phyloP scores from a whole-genome alignment of 2,329 filamentous ascomycete genomes.

The Hymenoscyphus scutula region DNA sequence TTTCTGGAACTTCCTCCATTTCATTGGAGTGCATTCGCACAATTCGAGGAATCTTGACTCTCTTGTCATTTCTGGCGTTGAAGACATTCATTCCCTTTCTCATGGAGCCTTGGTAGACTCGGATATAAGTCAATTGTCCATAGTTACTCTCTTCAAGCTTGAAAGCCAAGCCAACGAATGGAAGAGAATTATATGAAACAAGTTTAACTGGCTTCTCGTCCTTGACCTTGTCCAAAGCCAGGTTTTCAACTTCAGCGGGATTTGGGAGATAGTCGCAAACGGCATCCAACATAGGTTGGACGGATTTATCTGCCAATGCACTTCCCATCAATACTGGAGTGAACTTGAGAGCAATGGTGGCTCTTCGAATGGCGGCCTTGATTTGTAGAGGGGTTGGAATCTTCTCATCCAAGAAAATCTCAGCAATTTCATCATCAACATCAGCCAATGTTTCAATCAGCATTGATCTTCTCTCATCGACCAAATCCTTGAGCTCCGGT shows the following conservation, averaged over 20 bases:
- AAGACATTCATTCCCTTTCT: constrained; percentile 87
- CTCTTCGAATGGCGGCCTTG: constrained; percentile 85
- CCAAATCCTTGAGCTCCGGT: constrained; percentile 71
- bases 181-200: constrained; percentile 87
- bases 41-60: constrained; percentile 93
- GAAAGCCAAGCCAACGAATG: constrained; percentile 94
- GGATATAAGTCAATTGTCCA: constrained; percentile 95
- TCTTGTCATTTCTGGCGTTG: constrained; percentile 93
- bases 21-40: constrained; percentile 99
- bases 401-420: constrained; percentile 86
- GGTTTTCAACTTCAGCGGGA: constrained; percentile 83
- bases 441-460: constrained; percentile 95
- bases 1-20: constrained; percentile 93
- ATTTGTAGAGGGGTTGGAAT: constrained; percentile 79
- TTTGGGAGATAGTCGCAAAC: constrained; percentile 96
- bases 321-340: constrained; percentile 96
- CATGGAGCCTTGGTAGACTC: constrained; percentile 92
- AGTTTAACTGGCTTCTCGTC: constrained; percentile 80
- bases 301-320: constrained; percentile 87
- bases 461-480: constrained; percentile 75
- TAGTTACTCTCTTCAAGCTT: constrained; percentile 99
- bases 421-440: constrained; percentile 96
- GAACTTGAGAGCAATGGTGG: constrained; percentile 88
- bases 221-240: constrained; percentile 79
- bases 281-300: constrained; percentile 95